A percentile compares a stretch with the other conserved stretches of the same genome.
Conservation (phyloP, 169 alveolate genomes). For the Cryptosporidium felis region DNA sequence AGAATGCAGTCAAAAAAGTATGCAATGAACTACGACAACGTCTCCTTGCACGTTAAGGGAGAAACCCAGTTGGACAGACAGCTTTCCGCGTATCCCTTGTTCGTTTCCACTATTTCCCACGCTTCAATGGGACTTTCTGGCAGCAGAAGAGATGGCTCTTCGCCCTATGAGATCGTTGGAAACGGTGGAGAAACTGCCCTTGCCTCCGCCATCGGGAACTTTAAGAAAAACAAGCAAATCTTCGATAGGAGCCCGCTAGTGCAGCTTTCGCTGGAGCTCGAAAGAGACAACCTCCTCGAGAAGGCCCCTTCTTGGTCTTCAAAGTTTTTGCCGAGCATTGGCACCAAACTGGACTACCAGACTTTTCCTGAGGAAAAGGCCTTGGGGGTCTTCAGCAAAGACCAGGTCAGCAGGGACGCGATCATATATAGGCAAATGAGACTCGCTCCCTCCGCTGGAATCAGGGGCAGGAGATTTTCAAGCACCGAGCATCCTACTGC, state of each 20-base stretch:
- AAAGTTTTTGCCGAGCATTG: conserved; percentile 53
- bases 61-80: conserved; percentile 50
- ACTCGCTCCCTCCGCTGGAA: conserved; percentile 43
- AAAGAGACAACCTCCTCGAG: neutral
- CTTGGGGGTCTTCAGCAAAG: conserved; percentile 23
- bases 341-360: conserved; percentile 37
- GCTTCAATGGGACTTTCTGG: conserved; percentile 10
- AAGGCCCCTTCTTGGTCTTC: conserved; percentile 58
- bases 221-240: conserved; percentile 19
- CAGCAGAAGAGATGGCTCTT: conserved; percentile 23
- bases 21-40: conserved; percentile 57
- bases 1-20: conserved; percentile 64
- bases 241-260: conserved; percentile 60
- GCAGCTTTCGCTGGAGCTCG: conserved; percentile 30
- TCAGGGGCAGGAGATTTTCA: conserved; percentile 31
- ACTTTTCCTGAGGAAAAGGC: conserved; percentile 44
- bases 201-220: neutral
- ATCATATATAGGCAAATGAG: conserved; percentile 33
- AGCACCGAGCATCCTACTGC: neutral
- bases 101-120: conserved; percentile 46
- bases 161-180: conserved; percentile 13
- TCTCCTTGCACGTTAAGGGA: conserved; percentile 47
- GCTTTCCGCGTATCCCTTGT: conserved; percentile 51
- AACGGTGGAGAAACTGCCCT: neutral
- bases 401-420: conserved; percentile 1